Percentiles rank a stretch among this genome's conserved stretches.
Conservation (phyloP, 139 green algal species). For the Chlorella ohadii region DNA sequence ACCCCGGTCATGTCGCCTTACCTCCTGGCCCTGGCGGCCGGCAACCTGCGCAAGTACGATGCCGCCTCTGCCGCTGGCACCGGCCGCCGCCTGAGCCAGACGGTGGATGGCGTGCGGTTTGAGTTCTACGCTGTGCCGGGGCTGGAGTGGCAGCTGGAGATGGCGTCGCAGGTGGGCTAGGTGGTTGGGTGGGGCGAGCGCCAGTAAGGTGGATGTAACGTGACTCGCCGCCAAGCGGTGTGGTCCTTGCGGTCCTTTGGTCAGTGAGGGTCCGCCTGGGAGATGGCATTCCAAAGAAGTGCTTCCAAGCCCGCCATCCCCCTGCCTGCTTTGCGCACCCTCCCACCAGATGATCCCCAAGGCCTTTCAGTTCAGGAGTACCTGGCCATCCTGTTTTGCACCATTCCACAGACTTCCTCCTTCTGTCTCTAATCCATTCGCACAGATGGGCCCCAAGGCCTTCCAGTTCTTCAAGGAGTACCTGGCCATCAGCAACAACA, state of each 20-base stretch:
- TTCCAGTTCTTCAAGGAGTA: conserved; percentile 42
- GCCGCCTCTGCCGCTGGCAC: not conserved
- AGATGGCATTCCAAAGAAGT: no score
- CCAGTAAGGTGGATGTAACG: not conserved
- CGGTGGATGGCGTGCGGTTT: not conserved
- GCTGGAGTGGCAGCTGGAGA: not conserved
- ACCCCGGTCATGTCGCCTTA: conserved; percentile 58
- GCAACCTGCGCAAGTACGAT: not conserved
- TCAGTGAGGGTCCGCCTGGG: no score
- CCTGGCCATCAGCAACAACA: not conserved
- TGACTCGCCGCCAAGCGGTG: no score
- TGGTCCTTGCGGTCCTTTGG: no score
- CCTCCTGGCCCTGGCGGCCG: conserved; percentile 44
- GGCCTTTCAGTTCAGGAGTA: no score
- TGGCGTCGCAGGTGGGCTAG: no score
- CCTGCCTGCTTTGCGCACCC: no score
- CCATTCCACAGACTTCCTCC: conserved; percentile 12
- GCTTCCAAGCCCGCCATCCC: no score
- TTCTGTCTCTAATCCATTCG: no score
- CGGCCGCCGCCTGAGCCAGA: not conserved
- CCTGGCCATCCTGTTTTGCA: no score
- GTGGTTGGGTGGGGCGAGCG: no score
- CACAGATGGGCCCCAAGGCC: not conserved
- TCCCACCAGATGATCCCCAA: no score
- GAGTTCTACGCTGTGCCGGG: not conserved